A percentile compares a stretch with the other conserved stretches of the same genome.
Evolutionary conservation across 306 rosid species (phyloP).

Genomic region (Prinsepia uniflora): DNA sequence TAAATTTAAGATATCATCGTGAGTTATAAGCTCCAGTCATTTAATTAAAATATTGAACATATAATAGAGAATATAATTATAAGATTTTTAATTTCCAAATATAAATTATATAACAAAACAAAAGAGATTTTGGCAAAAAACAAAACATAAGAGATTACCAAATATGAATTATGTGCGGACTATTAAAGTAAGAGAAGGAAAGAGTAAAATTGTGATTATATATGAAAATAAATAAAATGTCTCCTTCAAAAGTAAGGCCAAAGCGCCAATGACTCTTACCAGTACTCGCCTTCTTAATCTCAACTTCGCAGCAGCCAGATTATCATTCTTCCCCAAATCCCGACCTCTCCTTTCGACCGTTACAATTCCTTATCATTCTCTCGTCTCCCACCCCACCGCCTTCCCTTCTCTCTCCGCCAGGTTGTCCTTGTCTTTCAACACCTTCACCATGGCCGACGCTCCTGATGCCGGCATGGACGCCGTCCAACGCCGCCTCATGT

Average conservation of each 20-base stretch:
- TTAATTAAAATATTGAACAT: background rate
- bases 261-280: background rate
- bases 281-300: background rate
- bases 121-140: too few species aligned
- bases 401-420: slow-evolving; percentile 16
- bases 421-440: slow-evolving; percentile 27
- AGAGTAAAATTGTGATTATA: background rate
- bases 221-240: background rate
- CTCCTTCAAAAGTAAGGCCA: background rate
- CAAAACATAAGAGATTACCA: too few species aligned
- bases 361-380: background rate
- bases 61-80: background rate
- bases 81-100: background rate
- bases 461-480: slow-evolving; percentile 89
- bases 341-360: background rate
- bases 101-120: background rate
- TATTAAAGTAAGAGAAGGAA: background rate
- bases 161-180: background rate
- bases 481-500: slow-evolving; percentile 98
- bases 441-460: slow-evolving; percentile 54
- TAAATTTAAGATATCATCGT: background rate
- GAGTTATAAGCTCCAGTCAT: background rate
- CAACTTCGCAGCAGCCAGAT: slow-evolving; percentile 1
- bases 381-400: background rate
- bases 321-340: background rate